These are phyloP conservation scores for Lachnellula suecica DNA, from an alignment of 2,329 filamentous ascomycete species.

Conservation along the genomic window DNA sequence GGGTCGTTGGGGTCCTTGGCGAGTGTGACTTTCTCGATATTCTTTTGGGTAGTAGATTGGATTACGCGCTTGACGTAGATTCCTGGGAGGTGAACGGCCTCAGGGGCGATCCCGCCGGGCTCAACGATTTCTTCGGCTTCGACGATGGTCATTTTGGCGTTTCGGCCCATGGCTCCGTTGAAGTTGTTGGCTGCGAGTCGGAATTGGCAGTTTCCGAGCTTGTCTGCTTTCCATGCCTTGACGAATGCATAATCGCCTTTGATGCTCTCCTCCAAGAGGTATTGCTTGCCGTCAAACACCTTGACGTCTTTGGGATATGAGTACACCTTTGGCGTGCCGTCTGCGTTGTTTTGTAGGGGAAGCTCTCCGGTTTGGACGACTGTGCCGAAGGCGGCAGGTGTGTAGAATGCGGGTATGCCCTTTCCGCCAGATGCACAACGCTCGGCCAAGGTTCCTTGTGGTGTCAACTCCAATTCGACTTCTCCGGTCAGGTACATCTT, in stretches of 20 bases:
- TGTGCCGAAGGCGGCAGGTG: constrained; percentile 80
- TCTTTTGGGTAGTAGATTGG: constrained; percentile 75
- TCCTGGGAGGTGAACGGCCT: constrained; percentile 81
- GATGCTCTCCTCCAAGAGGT: constrained; percentile 87
- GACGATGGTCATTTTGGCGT: constrained; percentile 87
- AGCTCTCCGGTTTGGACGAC: constrained; percentile 84
- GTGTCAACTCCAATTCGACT: constrained; percentile 87
- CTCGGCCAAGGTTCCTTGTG: constrained; percentile 89
- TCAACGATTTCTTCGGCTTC: constrained; percentile 93
- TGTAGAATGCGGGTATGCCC: constrained; percentile 92
- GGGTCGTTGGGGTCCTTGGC: constrained; percentile 51
- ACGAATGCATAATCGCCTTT: constrained; percentile 90
- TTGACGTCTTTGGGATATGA: constrained; percentile 85
- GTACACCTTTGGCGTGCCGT: constrained; percentile 73
- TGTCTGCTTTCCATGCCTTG: constrained; percentile 91
- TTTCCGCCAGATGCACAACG: constrained; percentile 83
- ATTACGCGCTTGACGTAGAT: constrained; percentile 92
- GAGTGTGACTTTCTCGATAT: constrained; percentile 83
- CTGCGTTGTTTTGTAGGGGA: constrained; percentile 75
- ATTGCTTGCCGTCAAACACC: constrained; percentile 87
- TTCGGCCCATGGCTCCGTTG: constrained; percentile 91
- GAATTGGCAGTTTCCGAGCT: constrained; percentile 89
- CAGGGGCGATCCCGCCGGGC: constrained; percentile 80
- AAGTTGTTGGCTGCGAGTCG: constrained; percentile 86
- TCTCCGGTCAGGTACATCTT: constrained; percentile 84